Percentiles rank a stretch among this genome's conserved stretches.
Conservation (phyloP, 1,284 basidiomycete species). For the Tremellales sp. region DNA sequence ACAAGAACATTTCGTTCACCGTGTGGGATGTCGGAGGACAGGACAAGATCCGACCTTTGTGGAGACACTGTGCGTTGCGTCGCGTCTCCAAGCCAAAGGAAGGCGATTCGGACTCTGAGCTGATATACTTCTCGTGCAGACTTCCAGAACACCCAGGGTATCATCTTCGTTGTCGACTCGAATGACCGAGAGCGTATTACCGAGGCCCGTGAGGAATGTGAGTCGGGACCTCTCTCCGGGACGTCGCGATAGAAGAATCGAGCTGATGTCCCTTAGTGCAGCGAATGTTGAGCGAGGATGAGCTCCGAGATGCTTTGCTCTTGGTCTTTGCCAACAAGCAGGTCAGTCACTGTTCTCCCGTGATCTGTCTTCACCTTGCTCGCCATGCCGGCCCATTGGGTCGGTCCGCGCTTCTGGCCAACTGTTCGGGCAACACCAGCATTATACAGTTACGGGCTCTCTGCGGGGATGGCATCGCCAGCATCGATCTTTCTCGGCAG, state of each 20-base stretch:
- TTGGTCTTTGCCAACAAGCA: slow-evolving; percentile 99
- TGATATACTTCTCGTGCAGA: slow-evolving; percentile 55
- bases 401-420: too few species aligned
- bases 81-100: background rate
- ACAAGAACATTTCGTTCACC: slow-evolving; percentile 88
- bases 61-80: slow-evolving; percentile 88
- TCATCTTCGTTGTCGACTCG: slow-evolving; percentile 99
- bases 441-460: too few species aligned
- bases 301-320: slow-evolving; percentile 95
- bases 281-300: slow-evolving; percentile 99
- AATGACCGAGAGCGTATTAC: slow-evolving; percentile 99
- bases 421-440: too few species aligned
- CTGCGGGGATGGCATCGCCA: too few species aligned
- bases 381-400: too few species aligned
- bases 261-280: slow-evolving; percentile 57
- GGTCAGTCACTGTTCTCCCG: slow-evolving; percentile 26
- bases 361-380: background rate
- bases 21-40: slow-evolving; percentile 88
- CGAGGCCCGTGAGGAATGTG: slow-evolving; percentile 92
- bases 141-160: slow-evolving; percentile 99
- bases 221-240: slow-evolving; percentile 15
- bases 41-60: slow-evolving; percentile 83
- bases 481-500: too few species aligned
- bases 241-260: background rate
- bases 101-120: background rate